phyloP scores from a whole-genome alignment of 148 eudicot genomes.

The Tetragonia tetragonoides region DNA sequence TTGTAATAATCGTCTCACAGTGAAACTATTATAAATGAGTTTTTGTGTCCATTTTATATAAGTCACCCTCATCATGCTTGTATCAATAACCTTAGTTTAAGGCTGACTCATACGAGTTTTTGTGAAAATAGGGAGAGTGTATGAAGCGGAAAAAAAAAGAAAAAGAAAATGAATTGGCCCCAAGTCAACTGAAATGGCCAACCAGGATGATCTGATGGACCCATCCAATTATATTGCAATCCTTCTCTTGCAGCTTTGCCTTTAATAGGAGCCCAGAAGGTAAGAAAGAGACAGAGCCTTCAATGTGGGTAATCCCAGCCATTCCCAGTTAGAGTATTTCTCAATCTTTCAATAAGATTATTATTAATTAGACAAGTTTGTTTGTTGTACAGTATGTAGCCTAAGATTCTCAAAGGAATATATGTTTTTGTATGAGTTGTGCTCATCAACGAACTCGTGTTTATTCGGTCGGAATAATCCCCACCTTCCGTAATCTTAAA shows the following conservation, averaged over 20 bases:
- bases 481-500: conserved; percentile 19
- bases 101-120: too few relatives aligned
- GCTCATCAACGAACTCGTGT: conserved; percentile 16
- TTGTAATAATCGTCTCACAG: too few relatives aligned
- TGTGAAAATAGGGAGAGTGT: background rate
- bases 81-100: too few relatives aligned
- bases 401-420: conserved; percentile 23
- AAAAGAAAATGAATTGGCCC: background rate
- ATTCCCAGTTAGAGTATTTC: background rate
- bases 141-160: background rate
- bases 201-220: conserved; percentile 25
- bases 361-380: conserved; percentile 7
- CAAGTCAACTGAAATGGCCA: conserved; percentile 22
- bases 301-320: background rate
- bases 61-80: too few relatives aligned
- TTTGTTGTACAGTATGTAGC: background rate
- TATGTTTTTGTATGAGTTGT: conserved; percentile 17
- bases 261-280: conserved; percentile 14
- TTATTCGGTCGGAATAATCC: conserved; percentile 23
- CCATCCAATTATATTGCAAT: conserved; percentile 23
- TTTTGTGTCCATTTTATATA: too few relatives aligned
- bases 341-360: background rate
- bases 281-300: background rate
- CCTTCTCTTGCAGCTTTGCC: conserved; percentile 3
- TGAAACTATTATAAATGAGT: too few relatives aligned